phyloP scores from a whole-genome alignment of 2,329 filamentous ascomycete species.

The Teratosphaeria epicoccoides region DNA sequence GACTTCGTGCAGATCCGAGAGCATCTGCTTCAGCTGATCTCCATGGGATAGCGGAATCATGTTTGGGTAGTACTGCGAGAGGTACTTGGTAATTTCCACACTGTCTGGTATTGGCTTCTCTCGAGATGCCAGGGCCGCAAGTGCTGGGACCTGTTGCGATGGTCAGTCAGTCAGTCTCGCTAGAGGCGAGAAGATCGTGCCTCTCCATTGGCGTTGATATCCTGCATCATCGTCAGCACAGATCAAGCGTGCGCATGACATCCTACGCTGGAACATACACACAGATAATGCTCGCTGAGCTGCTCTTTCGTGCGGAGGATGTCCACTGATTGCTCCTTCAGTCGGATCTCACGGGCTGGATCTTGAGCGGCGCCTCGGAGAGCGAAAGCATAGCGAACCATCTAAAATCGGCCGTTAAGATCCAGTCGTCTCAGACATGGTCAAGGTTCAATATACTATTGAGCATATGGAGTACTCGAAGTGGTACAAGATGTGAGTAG shows the following conservation, averaged over 20 bases:
- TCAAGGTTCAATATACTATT: too few species aligned
- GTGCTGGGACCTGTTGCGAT: background rate
- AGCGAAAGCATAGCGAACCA: background rate
- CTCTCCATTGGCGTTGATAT: background rate
- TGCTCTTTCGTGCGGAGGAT: background rate
- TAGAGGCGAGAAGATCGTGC: background rate
- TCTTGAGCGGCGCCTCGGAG: background rate
- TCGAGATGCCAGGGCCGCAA: background rate
- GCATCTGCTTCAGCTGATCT: background rate
- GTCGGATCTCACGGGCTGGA: background rate
- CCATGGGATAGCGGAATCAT: background rate
- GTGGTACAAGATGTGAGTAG: background rate
- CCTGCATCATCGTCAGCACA: background rate
- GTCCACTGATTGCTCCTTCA: background rate
- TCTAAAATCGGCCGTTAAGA: too few species aligned
- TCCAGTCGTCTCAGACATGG: too few species aligned
- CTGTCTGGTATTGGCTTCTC: background rate
- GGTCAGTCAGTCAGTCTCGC: background rate
- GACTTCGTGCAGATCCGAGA: background rate
- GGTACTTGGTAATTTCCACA: background rate
- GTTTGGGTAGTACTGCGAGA: background rate
- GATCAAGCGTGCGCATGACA: background rate
- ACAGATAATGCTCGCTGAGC: background rate
- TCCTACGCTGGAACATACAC: background rate
- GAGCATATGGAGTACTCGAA: background rate